These are phyloP conservation scores for Penicillium vulpinum DNA, from an alignment of 2,329 filamentous ascomycete species.

Conservation along the genomic window DNA sequence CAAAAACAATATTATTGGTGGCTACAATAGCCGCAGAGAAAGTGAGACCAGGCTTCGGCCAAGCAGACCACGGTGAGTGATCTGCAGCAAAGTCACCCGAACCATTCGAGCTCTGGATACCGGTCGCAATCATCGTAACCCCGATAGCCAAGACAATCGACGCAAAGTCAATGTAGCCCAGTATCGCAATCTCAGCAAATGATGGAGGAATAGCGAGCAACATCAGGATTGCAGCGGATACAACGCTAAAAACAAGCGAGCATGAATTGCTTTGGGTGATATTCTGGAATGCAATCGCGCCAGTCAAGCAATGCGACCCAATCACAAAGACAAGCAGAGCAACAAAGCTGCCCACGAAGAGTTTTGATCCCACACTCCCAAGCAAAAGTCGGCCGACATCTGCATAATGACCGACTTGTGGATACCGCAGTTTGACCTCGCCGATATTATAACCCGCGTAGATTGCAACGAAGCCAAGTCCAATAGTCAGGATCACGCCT, in stretches of 20 bases:
- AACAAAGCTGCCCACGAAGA: constrained; percentile 10
- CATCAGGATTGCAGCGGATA: constrained; percentile 21
- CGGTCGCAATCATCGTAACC: constrained; percentile 33
- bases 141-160: constrained; percentile 34
- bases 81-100: constrained; percentile 18
- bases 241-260: constrained; percentile 5
- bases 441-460: constrained; percentile 8
- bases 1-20: constrained; percentile 8
- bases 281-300: constrained; percentile 5
- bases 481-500: not conserved
- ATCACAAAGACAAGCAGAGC: constrained; percentile 8
- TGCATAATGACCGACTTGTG: constrained; percentile 7
- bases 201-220: constrained; percentile 31
- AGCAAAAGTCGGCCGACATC: constrained; percentile 2
- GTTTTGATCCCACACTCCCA: not conserved
- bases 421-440: constrained; percentile 3
- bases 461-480: constrained; percentile 5
- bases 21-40: constrained; percentile 7
- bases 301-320: constrained; percentile 7
- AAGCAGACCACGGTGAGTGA: constrained; percentile 10
- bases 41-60: constrained; percentile 6
- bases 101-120: constrained; percentile 22
- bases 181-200: constrained; percentile 34
- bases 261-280: constrained; percentile 3
- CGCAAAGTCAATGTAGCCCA: constrained; percentile 36